Evolutionary conservation across 495 filamentous ascomycete genomes (phyloP).

Genomic region (Alectoria sarmentosa): DNA sequence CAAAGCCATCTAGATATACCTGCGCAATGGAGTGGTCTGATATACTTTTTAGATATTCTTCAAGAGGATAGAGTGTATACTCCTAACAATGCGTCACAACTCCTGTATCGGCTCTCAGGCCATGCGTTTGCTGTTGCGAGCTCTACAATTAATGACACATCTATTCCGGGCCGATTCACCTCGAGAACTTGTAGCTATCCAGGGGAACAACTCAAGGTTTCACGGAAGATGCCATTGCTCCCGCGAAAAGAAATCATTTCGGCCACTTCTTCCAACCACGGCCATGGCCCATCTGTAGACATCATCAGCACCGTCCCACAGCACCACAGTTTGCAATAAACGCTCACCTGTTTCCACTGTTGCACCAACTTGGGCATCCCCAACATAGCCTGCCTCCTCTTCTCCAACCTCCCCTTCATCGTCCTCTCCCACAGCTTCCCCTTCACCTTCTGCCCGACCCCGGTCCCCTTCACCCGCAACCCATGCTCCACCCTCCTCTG

Average conservation of each 20-base stretch:
- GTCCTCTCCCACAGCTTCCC: slow-evolving; percentile 89
- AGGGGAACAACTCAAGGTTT: background rate
- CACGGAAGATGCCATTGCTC: background rate
- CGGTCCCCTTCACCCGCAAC: slow-evolving; percentile 77
- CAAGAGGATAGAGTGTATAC: background rate
- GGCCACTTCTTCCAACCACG: slow-evolving; percentile 90
- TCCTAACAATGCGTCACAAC: background rate
- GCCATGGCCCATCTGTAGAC: slow-evolving; percentile 68
- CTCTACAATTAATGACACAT: background rate
- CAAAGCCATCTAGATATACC: background rate
- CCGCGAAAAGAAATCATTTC: slow-evolving; percentile 37
- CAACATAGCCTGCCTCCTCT: slow-evolving; percentile 84
- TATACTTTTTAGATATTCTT: background rate
- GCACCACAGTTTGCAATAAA: background rate
- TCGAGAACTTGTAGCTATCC: background rate
- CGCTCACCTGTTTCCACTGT: slow-evolving; percentile 84
- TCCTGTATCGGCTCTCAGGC: slow-evolving; percentile 2
- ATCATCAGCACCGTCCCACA: slow-evolving; percentile 8
- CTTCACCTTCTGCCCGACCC: slow-evolving; percentile 88
- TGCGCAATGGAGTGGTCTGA: background rate
- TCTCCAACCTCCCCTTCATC: slow-evolving; percentile 74
- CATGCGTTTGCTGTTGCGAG: background rate
- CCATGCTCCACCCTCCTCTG: slow-evolving; percentile 62
- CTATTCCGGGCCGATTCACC: background rate
- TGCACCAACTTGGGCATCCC: slow-evolving; percentile 86